phyloP scores from a whole-genome alignment of 2,329 filamentous ascomycete species.

The Diaporthe longicolla region DNA sequence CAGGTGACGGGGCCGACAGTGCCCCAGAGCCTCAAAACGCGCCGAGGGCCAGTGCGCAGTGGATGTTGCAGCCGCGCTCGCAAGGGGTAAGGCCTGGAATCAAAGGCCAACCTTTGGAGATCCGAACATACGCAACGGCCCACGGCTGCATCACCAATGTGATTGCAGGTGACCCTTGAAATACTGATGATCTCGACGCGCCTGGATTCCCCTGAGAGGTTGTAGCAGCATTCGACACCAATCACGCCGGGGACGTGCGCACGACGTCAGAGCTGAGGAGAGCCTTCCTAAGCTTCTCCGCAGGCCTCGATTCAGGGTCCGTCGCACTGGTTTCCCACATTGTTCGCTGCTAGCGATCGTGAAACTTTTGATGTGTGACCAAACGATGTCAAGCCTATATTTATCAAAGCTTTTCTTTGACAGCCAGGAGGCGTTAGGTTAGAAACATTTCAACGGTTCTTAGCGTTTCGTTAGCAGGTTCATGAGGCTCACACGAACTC shows the following conservation, averaged over 20 bases:
- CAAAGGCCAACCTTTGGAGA: conserved; percentile 10
- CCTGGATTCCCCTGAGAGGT: conserved; percentile 25
- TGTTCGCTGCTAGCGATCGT: conserved; percentile 30
- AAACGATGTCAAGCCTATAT: conserved; percentile 31
- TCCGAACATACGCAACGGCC: conserved; percentile 18
- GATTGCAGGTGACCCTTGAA: conserved; percentile 28
- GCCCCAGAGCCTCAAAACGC: conserved; percentile 18
- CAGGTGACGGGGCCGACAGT: background rate
- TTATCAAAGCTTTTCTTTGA: conserved; percentile 32
- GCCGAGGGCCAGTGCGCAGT: conserved; percentile 22
- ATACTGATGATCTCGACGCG: conserved; percentile 9
- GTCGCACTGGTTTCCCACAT: conserved; percentile 40
- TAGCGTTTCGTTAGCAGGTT: conserved; percentile 37
- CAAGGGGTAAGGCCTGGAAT: conserved; percentile 7
- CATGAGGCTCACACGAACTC: conserved; percentile 30
- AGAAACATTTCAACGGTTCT: conserved; percentile 35
- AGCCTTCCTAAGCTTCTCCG: background rate
- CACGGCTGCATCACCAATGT: conserved; percentile 7
- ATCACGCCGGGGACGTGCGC: conserved; percentile 33
- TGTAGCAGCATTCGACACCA: conserved; percentile 30
- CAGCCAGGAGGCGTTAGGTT: conserved; percentile 29
- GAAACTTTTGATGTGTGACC: conserved; percentile 34
- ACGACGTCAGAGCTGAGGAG: conserved; percentile 30
- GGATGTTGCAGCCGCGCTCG: conserved; percentile 35
- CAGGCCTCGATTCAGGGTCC: conserved; percentile 33